A percentile compares a stretch with the other conserved stretches of the same genome.
Evolutionary conservation across 1,139 yeast species (phyloP).

Genomic region (Sugiyamaella xylanicola): DNA sequence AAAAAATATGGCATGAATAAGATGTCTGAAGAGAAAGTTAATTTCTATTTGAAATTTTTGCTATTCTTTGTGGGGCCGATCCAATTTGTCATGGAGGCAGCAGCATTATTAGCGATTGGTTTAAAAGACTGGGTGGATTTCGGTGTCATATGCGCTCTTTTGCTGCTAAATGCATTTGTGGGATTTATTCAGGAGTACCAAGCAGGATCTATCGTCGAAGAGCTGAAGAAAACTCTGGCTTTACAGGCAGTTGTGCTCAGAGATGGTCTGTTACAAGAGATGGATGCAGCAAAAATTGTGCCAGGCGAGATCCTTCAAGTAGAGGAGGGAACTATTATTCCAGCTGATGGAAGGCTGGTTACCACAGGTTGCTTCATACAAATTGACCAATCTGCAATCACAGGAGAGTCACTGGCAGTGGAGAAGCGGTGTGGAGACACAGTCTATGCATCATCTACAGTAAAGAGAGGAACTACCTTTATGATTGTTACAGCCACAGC

Average conservation of each 20-base stretch:
- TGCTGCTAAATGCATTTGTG: conserved; percentile 86
- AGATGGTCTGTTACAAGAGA: conserved; percentile 63
- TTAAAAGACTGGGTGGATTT: conserved; percentile 98
- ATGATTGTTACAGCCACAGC: conserved; percentile 96
- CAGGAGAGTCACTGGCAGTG: conserved; percentile 97
- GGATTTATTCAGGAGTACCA: conserved; percentile 97
- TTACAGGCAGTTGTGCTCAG: conserved; percentile 63
- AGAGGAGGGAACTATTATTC: conserved; percentile 79
- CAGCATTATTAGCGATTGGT: conserved; percentile 97
- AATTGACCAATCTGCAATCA: conserved; percentile 96
- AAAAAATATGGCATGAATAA: conserved; percentile 93
- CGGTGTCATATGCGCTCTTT: conserved; percentile 93
- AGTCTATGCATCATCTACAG: conserved; percentile 91
- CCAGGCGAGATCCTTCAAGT: conserved; percentile 80
- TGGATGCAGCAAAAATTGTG: conserved; percentile 69
- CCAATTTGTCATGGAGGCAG: conserved; percentile 98
- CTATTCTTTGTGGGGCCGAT: conserved; percentile 97
- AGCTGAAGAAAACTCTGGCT: conserved; percentile 48
- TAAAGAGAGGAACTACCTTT: conserved; percentile 95
- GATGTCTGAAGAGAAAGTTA: conserved; percentile 93
- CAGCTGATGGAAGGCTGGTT: conserved; percentile 92
- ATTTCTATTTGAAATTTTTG: conserved; percentile 77
- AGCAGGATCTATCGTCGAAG: conserved; percentile 51
- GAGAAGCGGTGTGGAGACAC: conserved; percentile 90
- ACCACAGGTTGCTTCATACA: conserved; percentile 70